Evolutionary conservation across 2,329 filamentous ascomycete genomes (phyloP).

Genomic region (Colletotrichum sp.): DNA sequence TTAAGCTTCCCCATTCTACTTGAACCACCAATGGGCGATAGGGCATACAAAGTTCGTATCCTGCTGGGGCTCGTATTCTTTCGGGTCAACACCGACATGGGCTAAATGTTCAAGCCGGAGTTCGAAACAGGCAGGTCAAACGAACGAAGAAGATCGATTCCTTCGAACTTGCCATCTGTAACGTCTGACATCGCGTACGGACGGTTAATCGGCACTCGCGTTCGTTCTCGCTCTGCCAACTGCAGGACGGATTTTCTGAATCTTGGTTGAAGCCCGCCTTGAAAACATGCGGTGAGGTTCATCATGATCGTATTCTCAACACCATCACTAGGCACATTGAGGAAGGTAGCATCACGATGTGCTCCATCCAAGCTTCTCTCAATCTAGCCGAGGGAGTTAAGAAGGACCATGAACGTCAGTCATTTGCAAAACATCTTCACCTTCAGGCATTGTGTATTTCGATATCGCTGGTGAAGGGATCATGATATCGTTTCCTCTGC

Average conservation of each 20-base stretch:
- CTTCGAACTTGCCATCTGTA: background rate
- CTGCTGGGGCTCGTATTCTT: background rate
- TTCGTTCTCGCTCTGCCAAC: background rate
- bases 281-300: background rate
- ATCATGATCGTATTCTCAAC: background rate
- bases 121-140: background rate
- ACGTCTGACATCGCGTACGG: background rate
- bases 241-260: background rate
- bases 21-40: background rate
- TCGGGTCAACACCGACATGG: background rate
- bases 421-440: fast-evolving
- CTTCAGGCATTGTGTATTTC: background rate
- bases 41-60: background rate
- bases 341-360: background rate
- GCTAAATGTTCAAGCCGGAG: background rate
- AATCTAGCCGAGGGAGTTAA: background rate
- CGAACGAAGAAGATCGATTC: background rate
- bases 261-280: too few species aligned
- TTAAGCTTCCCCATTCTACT: background rate
- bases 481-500: background rate
- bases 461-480: background rate
- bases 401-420: background rate
- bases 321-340: background rate
- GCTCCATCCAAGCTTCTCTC: background rate
- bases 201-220: background rate